Percentiles rank a stretch among this genome's conserved stretches.
These are phyloP conservation scores for Plantago rigida DNA, from an alignment of 305 asterid genomes.

Conservation along the genomic window DNA sequence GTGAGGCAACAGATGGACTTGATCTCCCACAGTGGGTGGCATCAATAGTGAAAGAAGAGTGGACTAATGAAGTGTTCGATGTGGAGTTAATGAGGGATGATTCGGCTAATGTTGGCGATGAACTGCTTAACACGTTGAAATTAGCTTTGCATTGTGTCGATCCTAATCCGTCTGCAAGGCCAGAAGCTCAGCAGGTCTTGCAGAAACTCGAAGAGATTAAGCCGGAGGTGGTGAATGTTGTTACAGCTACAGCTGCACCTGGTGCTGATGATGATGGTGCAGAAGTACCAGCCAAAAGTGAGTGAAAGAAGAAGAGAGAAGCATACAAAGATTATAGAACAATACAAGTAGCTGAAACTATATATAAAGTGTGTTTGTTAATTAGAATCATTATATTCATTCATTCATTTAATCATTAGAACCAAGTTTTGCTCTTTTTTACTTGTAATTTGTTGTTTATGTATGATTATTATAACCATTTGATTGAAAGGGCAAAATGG, in stretches of 20 bases:
- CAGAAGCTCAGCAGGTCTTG: conserved; percentile 51
- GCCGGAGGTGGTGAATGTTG: conserved; percentile 31
- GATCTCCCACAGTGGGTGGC: conserved; percentile 56
- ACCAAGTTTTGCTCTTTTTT: too few species aligned
- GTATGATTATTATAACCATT: too few species aligned
- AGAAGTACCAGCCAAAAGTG: conserved; percentile 27
- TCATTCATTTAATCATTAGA: background rate
- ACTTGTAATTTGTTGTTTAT: too few species aligned
- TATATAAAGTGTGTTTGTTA: background rate
- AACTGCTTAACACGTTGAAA: conserved; percentile 50
- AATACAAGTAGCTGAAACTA: background rate
- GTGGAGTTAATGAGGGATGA: conserved; percentile 60
- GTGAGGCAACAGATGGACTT: conserved; percentile 46
- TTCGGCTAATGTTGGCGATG: conserved; percentile 46
- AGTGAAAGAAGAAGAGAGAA: conserved; percentile 8
- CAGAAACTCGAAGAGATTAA: conserved; percentile 58
- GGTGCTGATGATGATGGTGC: conserved; percentile 30
- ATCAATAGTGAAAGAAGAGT: conserved; percentile 54
- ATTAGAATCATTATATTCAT: background rate
- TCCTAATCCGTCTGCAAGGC: conserved; percentile 58
- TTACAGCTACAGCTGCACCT: conserved; percentile 6
- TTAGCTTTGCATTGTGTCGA: conserved; percentile 71
- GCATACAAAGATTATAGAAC: background rate
- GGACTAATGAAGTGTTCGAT: conserved; percentile 73
- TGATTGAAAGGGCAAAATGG: too few species aligned